Base-by-base conservation (phyloP, 2,329 filamentous ascomycete species). In the Amylocarpus encephaloides region DNA sequence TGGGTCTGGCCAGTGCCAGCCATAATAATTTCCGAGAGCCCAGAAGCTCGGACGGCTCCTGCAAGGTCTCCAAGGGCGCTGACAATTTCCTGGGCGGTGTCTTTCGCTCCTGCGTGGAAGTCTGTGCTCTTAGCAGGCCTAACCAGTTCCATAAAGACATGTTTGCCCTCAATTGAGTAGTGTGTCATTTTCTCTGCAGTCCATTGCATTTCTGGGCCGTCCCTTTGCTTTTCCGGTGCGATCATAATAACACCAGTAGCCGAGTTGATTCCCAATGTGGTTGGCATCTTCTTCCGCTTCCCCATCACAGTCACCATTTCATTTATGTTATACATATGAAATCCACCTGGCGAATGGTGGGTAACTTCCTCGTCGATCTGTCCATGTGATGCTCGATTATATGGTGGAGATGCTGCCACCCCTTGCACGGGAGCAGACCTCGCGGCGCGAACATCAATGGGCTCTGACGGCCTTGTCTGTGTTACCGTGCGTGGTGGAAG, bases 301-400 rank as follows among this genome's bases (percentile, higher is more conserved):
- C 92, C 92, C 82, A 95, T 91, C 40, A 93, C 82, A n/a, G 90
- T 92, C 4, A 95, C 82, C 86, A 95, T 95, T 70, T 97, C 92
- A 66, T 91, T 95, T 62, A 97, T 91, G 62, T 95, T 96, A 71
- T 96, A 97, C 68, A 97, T 76, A 64, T 94, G 91, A 65, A 91
- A 97, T 1, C 88, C 88, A 15, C 88, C 87, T 5, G 88, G 87
- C 1, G 85, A 83, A 29, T 68, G 65, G 52, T 57, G 59, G 26
- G 51, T 59, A 19, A 74, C 72, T 2, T 77, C 71, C 44, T 75
- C 70, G 50, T 75, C 71, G 13, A 68, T 67, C 32, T 53, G 51
- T 26, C 32, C 29, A 49, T 71, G 59, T 22, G 70, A 66, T 43
- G 70, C 68, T 61, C 78, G 65, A 58, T 76, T 79, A 59, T 76